phyloP scores from a whole-genome alignment of 768 basidiomycete genomes.

The Kwoniella shandongensis region DNA sequence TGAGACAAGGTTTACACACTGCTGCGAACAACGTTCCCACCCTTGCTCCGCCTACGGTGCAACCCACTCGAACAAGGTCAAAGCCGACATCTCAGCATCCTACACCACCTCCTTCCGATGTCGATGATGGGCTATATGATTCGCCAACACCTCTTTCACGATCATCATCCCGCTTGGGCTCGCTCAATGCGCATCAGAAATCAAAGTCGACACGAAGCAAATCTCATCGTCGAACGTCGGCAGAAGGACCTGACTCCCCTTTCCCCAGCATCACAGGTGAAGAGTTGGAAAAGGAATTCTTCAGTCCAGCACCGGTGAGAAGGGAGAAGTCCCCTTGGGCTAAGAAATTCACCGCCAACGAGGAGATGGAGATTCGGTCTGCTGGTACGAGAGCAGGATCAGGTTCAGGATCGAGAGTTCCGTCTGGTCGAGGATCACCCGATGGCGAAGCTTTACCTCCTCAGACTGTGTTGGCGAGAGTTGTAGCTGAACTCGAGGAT shows the following conservation, averaged over 20 bases:
- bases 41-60: conserved; percentile 30
- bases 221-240: background rate
- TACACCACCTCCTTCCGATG: conserved; percentile 25
- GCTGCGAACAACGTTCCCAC: conserved; percentile 27
- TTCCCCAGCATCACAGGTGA: conserved; percentile 83
- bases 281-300: conserved; percentile 61
- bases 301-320: conserved; percentile 4
- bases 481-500: conserved; percentile 84
- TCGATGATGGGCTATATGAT: conserved; percentile 8
- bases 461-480: conserved; percentile 80
- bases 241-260: conserved; percentile 21
- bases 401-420: background rate
- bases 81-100: conserved; percentile 6
- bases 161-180: conserved; percentile 8
- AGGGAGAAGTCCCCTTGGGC: background rate
- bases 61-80: conserved; percentile 19
- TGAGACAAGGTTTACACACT: conserved; percentile 41
- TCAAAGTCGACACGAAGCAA: conserved; percentile 8
- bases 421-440: background rate
- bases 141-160: conserved; percentile 18
- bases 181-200: background rate
- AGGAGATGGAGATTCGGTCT: background rate
- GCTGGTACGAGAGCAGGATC: background rate
- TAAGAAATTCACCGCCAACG: too few relatives aligned
- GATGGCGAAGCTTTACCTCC: conserved; percentile 64